Base-by-base conservation (phyloP, 371 early-diverging fungal genomes). In the Entomophthora muscae region DNA sequence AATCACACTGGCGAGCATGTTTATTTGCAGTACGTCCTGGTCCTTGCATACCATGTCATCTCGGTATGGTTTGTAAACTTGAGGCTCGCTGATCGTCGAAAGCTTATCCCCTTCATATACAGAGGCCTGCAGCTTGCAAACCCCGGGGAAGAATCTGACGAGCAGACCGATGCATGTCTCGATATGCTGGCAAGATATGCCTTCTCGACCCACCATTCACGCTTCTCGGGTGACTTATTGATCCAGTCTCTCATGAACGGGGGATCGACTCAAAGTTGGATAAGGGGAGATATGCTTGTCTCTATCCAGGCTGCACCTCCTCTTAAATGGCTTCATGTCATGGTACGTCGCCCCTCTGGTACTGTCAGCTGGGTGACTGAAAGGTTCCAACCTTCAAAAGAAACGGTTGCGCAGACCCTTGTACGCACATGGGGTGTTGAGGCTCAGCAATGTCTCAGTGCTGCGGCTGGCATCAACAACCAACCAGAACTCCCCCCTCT, bases 181-280 rank as follows among this genome's bases (percentile, higher is more conserved):
- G 97, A 97, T 66, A 90, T 95, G 89, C 73, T 97, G 23, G 78
- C 91, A 17, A 83, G 90, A 23, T 88, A 89, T 71, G 76, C 88
- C 23, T 90, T 78, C 55, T 63, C 61, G 13, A 32, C 58, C 10
- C 31, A 31, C 29, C 58, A 26, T 10, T 13, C 58, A 2, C 58
- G 29, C 10, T 7, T 31, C 31, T 21, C 31, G 31, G 22, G 3
- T 26, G 31, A 29, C 17, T 3, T 31, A 12, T 26, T 7, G 3
- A 28, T 29, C 29, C 17, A 12, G 12, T 64, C 26, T 29, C 12
- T 68, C 58, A 70, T 76, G 57, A n/a, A n/a, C n/a, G 69, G 77
- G 64, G 67, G 71, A 1, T 63, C 71, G 0, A 77, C 78, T 64
- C 76, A 74, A 66, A 81, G 86, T 3, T 95, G 93, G 93, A 70